These are phyloP conservation scores for Colletotrichum spinosum DNA, from an alignment of 2,329 filamentous ascomycete species.

Conservation along the genomic window DNA sequence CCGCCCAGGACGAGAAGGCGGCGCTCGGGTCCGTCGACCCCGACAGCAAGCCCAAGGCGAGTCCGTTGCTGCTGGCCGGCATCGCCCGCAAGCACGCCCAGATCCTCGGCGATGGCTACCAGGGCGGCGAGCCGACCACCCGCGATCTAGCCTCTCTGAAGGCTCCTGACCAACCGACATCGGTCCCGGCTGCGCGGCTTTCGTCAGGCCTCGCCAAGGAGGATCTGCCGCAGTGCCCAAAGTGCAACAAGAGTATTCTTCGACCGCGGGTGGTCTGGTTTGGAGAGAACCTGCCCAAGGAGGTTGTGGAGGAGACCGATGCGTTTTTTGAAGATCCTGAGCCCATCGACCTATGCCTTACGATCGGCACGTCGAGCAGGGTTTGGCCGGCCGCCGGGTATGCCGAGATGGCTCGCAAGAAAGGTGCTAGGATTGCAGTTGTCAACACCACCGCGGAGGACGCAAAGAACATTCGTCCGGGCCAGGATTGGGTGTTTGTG, in stretches of 20 bases:
- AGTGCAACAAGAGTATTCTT: conserved; percentile 65
- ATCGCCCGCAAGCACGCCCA: conserved; percentile 57
- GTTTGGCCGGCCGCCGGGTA: conserved; percentile 76
- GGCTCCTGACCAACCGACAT: background rate
- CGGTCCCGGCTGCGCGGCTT: conserved; percentile 11
- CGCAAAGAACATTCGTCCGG: conserved; percentile 24
- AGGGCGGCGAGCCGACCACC: conserved; percentile 21
- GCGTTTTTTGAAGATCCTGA: conserved; percentile 58
- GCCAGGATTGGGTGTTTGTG: conserved; percentile 37
- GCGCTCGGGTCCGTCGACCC: conserved; percentile 16
- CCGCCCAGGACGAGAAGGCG: conserved; percentile 57
- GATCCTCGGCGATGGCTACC: conserved; percentile 66
- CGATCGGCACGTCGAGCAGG: conserved; percentile 73
- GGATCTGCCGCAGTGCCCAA: conserved; percentile 70
- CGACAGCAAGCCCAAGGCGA: conserved; percentile 32
- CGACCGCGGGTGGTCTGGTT: conserved; percentile 79
- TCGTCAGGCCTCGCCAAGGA: conserved; percentile 57
- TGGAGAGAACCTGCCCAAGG: conserved; percentile 65
- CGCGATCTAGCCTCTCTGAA: conserved; percentile 34
- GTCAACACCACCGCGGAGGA: conserved; percentile 68
- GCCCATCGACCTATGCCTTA: conserved; percentile 71
- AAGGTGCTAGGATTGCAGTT: conserved; percentile 71
- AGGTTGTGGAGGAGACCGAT: conserved; percentile 63
- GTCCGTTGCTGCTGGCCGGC: conserved; percentile 38
- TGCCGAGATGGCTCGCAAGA: conserved; percentile 62